These are phyloP conservation scores for Curvularia sp. DNA, from an alignment of 2,329 filamentous ascomycete species.

Conservation along the genomic window DNA sequence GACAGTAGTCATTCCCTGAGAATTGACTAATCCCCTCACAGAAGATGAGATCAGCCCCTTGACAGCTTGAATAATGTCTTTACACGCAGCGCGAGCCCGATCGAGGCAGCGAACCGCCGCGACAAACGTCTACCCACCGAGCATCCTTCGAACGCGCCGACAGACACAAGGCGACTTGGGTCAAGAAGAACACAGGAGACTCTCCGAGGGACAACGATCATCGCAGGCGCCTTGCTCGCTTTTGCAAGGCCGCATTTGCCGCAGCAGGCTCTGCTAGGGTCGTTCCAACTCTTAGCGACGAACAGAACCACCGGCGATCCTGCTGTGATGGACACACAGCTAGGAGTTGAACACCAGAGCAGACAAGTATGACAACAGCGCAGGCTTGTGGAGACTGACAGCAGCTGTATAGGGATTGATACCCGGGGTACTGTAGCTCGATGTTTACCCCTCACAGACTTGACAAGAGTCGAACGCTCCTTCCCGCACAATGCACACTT, in stretches of 20 bases:
- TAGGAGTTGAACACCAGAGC: background rate
- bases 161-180: background rate
- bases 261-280: background rate
- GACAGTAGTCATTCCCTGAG: background rate
- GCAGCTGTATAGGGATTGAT: background rate
- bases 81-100: background rate
- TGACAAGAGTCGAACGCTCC: background rate
- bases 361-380: background rate
- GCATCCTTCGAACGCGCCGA: background rate
- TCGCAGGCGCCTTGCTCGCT: background rate
- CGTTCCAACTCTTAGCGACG: background rate
- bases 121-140: background rate
- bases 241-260: background rate
- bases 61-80: background rate
- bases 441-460: conserved; percentile 1
- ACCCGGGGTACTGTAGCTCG: background rate
- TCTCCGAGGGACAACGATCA: background rate
- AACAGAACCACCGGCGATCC: background rate
- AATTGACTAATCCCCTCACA: background rate
- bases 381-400: conserved; percentile 3
- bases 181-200: too few species aligned
- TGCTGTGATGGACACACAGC: background rate
- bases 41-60: background rate
- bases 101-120: background rate
- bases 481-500: conserved; percentile 1